A percentile compares a stretch with the other conserved stretches of the same genome.
phyloP scores from a whole-genome alignment of 352 stramenopile genomes.

The Blastocystis sp. region DNA sequence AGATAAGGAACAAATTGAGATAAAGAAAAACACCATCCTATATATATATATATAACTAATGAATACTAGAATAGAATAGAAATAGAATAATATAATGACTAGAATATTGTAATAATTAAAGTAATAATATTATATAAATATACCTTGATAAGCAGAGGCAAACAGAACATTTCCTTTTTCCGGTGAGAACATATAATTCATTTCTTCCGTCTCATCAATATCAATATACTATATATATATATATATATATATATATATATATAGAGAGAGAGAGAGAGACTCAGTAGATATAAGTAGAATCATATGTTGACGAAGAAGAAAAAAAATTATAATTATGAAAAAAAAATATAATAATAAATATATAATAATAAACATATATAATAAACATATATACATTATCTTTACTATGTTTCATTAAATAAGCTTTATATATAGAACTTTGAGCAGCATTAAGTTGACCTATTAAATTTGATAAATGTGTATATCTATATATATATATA shows the following conservation, averaged over 20 bases:
- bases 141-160: conserved; percentile 59
- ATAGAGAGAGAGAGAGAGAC: too few species aligned
- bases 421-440: conserved; percentile 36
- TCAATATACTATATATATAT: not conserved
- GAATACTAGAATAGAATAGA: too few species aligned
- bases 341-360: not conserved
- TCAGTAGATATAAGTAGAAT: too few species aligned
- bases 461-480: conserved; percentile 73
- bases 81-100: too few species aligned
- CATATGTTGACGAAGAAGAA: not conserved
- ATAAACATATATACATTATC: not conserved
- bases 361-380: not conserved
- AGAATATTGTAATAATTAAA: too few species aligned
- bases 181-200: conserved; percentile 43
- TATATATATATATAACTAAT: too few species aligned
- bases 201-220: not conserved
- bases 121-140: not conserved
- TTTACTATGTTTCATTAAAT: not conserved
- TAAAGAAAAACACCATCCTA: conserved; percentile 67
- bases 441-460: conserved; percentile 45
- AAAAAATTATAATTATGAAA: conserved; percentile 1
- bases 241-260: too few species aligned
- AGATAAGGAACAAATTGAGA: conserved; percentile 50
- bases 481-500: too few species aligned
- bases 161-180: conserved; percentile 72